Percentiles rank a stretch among this genome's conserved stretches.
Conservation (phyloP, 352 stramenopile species). For the Blastocystis sp. region DNA sequence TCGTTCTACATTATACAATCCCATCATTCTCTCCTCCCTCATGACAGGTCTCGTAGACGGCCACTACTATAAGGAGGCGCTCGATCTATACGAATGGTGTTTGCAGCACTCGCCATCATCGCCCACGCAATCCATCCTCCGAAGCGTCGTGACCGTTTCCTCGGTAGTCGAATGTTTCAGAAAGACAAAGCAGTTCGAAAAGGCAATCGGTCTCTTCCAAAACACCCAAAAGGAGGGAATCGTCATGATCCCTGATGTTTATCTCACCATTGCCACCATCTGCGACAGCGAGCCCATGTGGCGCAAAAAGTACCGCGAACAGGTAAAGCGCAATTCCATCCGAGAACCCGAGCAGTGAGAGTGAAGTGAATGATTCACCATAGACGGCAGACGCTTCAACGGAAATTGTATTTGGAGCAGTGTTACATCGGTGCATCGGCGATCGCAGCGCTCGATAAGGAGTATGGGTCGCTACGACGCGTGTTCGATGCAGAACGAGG, state of each 20-base stretch:
- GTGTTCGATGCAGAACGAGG: neutral
- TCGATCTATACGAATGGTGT: constrained; percentile 37
- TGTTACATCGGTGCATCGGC: neutral
- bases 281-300: neutral
- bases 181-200: neutral
- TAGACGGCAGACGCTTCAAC: constrained; percentile 30
- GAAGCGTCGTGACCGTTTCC: neutral
- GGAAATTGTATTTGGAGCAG: constrained; percentile 1
- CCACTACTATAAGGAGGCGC: neutral
- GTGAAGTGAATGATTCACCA: neutral
- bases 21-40: constrained; percentile 1
- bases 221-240: neutral
- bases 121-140: neutral
- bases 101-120: neutral
- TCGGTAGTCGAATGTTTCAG: neutral
- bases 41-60: neutral
- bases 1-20: neutral
- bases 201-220: neutral
- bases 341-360: neutral
- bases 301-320: neutral
- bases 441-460: neutral
- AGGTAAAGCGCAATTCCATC: neutral
- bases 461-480: neutral
- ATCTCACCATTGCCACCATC: neutral
- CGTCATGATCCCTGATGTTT: constrained; percentile 17